Evolutionary conservation across 148 eudicot species (phyloP), one percentile per base, ranked within the genome.

Genomic region (Nepenthes mirabilis): DNA sequence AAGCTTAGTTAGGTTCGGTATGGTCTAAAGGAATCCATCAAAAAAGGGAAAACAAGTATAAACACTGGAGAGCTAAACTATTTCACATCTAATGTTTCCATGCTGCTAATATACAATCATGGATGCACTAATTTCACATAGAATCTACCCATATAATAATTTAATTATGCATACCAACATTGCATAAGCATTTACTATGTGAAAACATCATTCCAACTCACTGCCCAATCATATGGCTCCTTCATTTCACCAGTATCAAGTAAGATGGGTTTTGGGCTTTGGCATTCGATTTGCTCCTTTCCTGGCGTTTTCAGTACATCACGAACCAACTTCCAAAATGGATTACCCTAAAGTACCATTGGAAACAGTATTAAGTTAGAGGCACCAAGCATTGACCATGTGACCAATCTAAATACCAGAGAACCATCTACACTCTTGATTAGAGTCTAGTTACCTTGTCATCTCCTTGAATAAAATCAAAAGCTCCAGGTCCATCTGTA

Each of bases 221-320:
- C 98, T 75, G 96, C 98, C 98, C 98, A 91, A 71, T 88, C 96
- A 66, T 91, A 91, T 34, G 98, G 98, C 67, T 53, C 8, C 72
- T 82, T 83, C 96, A 88, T 91, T 82, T 91, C 98, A 59, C 98
- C 96, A 33, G 98, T 91, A 71, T 88, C 95, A 63, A 91, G 88
- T 62, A 90, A 75, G 61, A 90, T 86, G 43, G 97, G 97, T 52
- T 90, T 90, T 48, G 97, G 97, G 9, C 62, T 37, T 36, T 90
- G 97, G 73, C 97, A 90, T 32, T 76, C 83, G 61, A 62, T 65
- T 73, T 90, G 97, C 66, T 90, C 82, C 71, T 82, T 68, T 34
- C 62, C 69, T 14, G 97, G 97, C 36, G 76, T 73, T 79, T 80
- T 90, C 66, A 90, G 75, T 58, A 82, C 60, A 67, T 90, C 66